These are phyloP conservation scores for Wickerhamomyces alni DNA, from an alignment of 805 yeast genomes.

Conservation along the genomic window DNA sequence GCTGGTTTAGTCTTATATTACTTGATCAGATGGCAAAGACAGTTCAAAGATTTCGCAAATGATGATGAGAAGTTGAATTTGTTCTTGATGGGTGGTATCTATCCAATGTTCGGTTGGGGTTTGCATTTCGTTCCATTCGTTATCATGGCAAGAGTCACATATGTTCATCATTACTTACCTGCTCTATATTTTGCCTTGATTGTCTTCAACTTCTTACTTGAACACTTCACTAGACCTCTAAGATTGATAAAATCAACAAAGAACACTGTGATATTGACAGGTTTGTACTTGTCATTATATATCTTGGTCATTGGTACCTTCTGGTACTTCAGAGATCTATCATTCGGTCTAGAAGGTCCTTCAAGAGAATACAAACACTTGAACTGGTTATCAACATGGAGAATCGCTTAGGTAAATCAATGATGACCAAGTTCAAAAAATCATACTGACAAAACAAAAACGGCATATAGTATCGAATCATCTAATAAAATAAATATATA, in stretches of 20 bases:
- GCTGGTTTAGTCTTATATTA: constrained; percentile 31
- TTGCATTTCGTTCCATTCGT: constrained; percentile 71
- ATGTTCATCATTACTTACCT: constrained; percentile 82
- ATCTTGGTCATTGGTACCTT: constrained; percentile 44
- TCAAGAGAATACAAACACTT: constrained; percentile 33
- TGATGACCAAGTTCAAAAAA: background rate
- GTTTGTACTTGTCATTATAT: constrained; percentile 36
- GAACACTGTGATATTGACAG: constrained; percentile 21
- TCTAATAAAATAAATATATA: no score
- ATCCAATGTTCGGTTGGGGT: constrained; percentile 80
- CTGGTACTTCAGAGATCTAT: constrained; percentile 53
- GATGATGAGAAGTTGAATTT: constrained; percentile 39
- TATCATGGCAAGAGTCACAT: constrained; percentile 81
- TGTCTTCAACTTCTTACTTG: constrained; percentile 48
- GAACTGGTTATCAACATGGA: constrained; percentile 46
- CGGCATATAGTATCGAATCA: no score
- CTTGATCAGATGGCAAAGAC: constrained; percentile 73
- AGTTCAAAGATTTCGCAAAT: constrained; percentile 50
- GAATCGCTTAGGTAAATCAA: constrained; percentile 23
- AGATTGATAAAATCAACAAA: constrained; percentile 16
- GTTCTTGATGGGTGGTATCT: constrained; percentile 65
- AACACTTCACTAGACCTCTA: constrained; percentile 28
- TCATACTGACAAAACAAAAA: background rate
- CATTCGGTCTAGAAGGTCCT: constrained; percentile 61
- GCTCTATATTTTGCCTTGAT: constrained; percentile 73